Evolutionary conservation across 1,284 basidiomycete species (phyloP).

Genomic region (Rhodotorula sp.): DNA sequence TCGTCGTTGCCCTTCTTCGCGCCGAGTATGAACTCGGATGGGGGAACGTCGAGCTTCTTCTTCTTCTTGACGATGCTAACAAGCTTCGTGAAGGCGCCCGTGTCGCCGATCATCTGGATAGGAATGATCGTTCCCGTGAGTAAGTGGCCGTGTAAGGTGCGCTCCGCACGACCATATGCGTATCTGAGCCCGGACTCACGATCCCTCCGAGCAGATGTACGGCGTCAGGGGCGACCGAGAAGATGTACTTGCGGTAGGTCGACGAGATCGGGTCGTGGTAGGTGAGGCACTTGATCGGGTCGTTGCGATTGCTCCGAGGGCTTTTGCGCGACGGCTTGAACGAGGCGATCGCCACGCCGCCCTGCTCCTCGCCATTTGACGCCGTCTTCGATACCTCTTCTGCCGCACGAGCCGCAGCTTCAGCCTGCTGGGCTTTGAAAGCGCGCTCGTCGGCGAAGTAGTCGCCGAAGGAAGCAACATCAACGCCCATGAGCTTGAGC

Average conservation of each 20-base stretch:
- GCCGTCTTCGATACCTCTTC: constrained; percentile 22
- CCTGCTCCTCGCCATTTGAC: too few species aligned
- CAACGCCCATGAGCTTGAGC: constrained; percentile 71
- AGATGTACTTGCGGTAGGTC: constrained; percentile 76
- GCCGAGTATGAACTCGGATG: constrained; percentile 69
- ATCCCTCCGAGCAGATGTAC: constrained; percentile 73
- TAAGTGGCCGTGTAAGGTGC: background rate
- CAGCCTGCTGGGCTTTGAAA: constrained; percentile 17
- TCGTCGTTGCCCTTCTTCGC: constrained; percentile 59
- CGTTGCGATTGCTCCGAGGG: constrained; percentile 46
- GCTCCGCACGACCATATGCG: accelerated
- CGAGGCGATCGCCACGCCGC: constrained; percentile 24
- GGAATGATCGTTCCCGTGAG: too few species aligned
- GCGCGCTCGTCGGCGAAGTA: constrained; percentile 67
- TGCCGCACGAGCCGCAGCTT: constrained; percentile 14
- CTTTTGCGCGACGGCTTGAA: constrained; percentile 20
- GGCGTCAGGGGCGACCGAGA: constrained; percentile 64
- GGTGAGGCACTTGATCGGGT: constrained; percentile 64
- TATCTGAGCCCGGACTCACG: constrained; percentile 34
- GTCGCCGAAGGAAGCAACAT: constrained; percentile 73
- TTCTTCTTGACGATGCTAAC: constrained; percentile 72
- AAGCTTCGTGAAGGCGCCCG: constrained; percentile 69
- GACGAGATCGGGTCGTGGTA: constrained; percentile 72
- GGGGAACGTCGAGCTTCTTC: constrained; percentile 66
- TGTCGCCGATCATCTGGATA: constrained; percentile 67